Evolutionary conservation across 345 rosid species (phyloP).

Genomic region (Nephelium lappaceum): DNA sequence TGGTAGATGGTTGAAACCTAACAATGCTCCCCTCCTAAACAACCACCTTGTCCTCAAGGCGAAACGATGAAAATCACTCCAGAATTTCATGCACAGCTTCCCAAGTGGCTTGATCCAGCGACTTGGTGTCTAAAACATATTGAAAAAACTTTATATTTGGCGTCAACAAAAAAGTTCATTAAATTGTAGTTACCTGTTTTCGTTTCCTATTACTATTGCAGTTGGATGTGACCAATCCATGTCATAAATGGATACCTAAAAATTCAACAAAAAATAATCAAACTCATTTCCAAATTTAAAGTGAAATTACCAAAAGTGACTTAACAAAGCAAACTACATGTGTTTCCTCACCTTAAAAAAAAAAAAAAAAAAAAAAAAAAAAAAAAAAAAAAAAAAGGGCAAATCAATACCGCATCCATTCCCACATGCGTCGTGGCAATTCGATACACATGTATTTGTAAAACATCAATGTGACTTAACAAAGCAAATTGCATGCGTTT

Average conservation of each 20-base stretch:
- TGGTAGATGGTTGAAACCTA: too few species aligned
- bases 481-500: background rate
- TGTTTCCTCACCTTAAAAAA: too few species aligned
- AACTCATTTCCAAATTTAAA: background rate
- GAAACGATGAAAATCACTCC: too few species aligned
- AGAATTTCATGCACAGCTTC: too few species aligned
- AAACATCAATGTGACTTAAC: slow-evolving; percentile 44
- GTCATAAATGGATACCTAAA: slow-evolving; percentile 83
- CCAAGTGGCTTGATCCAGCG: too few species aligned
- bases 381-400: too few species aligned
- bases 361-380: too few species aligned
- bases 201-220: slow-evolving; percentile 96
- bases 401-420: slow-evolving; percentile 67
- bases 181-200: slow-evolving; percentile 67
- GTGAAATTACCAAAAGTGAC: background rate
- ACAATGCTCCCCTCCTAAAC: too few species aligned
- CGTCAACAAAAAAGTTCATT: too few species aligned
- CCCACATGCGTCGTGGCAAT: slow-evolving; percentile 87
- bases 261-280: slow-evolving; percentile 8
- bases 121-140: too few species aligned
- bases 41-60: too few species aligned
- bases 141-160: too few species aligned
- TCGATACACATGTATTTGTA: slow-evolving; percentile 79
- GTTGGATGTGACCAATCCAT: slow-evolving; percentile 97
- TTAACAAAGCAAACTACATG: background rate